Percentiles rank a stretch among this genome's conserved stretches.
phyloP scores from a whole-genome alignment of 768 basidiomycete genomes.

The Naganishia randhawae region DNA sequence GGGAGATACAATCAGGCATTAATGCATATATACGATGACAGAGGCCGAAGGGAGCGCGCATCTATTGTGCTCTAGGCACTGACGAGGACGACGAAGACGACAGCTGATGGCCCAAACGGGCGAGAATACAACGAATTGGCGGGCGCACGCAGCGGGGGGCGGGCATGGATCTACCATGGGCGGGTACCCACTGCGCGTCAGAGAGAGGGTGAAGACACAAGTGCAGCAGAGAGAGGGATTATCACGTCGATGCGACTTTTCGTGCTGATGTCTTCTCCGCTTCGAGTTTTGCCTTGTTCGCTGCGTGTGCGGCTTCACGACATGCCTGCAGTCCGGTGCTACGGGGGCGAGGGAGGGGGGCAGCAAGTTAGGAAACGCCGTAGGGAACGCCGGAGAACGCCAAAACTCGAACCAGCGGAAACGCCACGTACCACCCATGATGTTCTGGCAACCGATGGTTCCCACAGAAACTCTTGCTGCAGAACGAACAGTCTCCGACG shows the following conservation, averaged over 20 bases:
- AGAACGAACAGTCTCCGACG: slow-evolving; percentile 47
- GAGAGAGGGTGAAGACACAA: neutral
- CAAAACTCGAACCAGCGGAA: too few species aligned
- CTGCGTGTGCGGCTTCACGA: slow-evolving; percentile 47
- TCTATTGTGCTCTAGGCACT: slow-evolving; percentile 1
- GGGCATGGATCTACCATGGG: neutral
- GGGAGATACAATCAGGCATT: too few species aligned
- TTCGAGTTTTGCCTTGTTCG: slow-evolving; percentile 49
- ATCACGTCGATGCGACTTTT: slow-evolving; percentile 49
- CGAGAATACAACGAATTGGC: slow-evolving; percentile 7
- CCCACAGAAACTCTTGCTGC: slow-evolving; percentile 43
- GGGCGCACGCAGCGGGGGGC: neutral
- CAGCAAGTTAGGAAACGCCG: too few species aligned
- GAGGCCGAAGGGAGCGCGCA: neutral
- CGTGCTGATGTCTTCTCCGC: slow-evolving; percentile 44
- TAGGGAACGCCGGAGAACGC: too few species aligned
- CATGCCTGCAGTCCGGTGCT: slow-evolving; percentile 49
- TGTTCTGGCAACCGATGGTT: slow-evolving; percentile 47
- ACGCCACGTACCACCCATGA: slow-evolving; percentile 47
- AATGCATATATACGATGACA: too few species aligned
- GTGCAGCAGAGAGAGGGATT: neutral
- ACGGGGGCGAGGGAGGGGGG: too few species aligned
- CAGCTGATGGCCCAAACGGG: too few species aligned
- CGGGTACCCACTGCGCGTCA: neutral
- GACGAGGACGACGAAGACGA: neutral